A percentile compares a stretch with the other conserved stretches of the same genome.
These are phyloP conservation scores for Plasmodium reichenowi DNA, from an alignment of 169 alveolate genomes.

Conservation along the genomic window DNA sequence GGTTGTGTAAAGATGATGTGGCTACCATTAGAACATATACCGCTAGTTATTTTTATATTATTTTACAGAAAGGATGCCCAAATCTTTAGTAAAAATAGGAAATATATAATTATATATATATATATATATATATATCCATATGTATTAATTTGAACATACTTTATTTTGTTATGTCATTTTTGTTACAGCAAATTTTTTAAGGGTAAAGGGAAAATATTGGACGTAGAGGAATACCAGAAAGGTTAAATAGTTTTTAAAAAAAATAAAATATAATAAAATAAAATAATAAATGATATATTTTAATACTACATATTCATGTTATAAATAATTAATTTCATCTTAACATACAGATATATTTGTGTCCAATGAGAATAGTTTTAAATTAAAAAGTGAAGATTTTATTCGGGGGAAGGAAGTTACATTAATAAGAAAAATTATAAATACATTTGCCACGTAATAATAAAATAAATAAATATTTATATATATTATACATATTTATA, in stretches of 20 bases:
- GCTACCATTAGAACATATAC: slow-evolving; percentile 58
- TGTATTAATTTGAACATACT: neutral
- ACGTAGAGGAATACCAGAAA: slow-evolving; percentile 53
- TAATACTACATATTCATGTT: neutral
- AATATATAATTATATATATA: neutral
- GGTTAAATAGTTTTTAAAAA: slow-evolving; percentile 8
- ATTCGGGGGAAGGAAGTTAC: slow-evolving; percentile 28
- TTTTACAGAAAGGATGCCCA: slow-evolving; percentile 70
- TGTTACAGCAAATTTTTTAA: slow-evolving; percentile 61
- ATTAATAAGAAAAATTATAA: slow-evolving; percentile 35
- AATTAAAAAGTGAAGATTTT: slow-evolving; percentile 36
- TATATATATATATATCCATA: neutral
- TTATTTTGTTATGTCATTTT: neutral
- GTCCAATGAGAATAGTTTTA: slow-evolving; percentile 24
- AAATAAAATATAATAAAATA: neutral
- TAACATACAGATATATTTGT: slow-evolving; percentile 26
- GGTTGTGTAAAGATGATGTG: slow-evolving; percentile 72
- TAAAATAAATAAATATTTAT: neutral
- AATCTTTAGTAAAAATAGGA: slow-evolving; percentile 27
- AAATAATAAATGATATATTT: neutral
- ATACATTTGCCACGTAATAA: slow-evolving; percentile 38
- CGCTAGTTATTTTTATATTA: slow-evolving; percentile 37
- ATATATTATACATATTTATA: neutral
- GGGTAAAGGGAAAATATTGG: slow-evolving; percentile 54
- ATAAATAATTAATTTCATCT: neutral